These are phyloP conservation scores for Sphagnum magellanicum DNA, from an alignment of 228 moss, liverwort and hornwort species.

Conservation along the genomic window DNA sequence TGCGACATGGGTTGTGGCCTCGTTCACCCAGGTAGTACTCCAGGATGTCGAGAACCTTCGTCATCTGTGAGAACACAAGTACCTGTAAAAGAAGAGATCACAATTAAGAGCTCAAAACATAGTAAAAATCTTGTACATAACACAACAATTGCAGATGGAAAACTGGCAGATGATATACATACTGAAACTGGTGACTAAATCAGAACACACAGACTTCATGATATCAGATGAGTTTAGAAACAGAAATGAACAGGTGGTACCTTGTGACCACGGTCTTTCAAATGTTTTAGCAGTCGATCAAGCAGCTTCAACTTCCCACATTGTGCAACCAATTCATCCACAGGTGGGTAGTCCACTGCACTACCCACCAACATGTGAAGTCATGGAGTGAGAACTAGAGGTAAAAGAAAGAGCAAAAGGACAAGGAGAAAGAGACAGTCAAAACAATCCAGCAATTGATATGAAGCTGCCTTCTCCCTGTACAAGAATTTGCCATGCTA, in stretches of 20 bases:
- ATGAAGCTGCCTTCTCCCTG: no score
- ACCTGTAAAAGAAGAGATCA: slow-evolving; percentile 25
- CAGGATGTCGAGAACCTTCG: slow-evolving; percentile 71
- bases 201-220: background rate
- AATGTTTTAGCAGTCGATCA: slow-evolving; percentile 53
- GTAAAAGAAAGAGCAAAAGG: no score
- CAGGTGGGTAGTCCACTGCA: slow-evolving; percentile 64
- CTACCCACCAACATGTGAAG: background rate
- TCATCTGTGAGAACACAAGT: slow-evolving; percentile 94
- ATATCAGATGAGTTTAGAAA: no score
- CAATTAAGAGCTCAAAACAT: background rate
- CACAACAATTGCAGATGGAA: no score
- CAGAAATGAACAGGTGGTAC: slow-evolving; percentile 9
- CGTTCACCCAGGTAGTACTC: slow-evolving; percentile 73
- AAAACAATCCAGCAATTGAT: no score
- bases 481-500: no score
- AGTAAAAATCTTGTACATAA: no score
- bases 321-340: slow-evolving; percentile 68
- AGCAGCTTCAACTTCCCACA: slow-evolving; percentile 84
- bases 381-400: no score
- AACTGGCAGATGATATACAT: no score
- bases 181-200: background rate
- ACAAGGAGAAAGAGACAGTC: no score
- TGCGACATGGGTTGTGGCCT: slow-evolving; percentile 73
- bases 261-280: slow-evolving; percentile 70